These are phyloP conservation scores for Logfia minima DNA, from an alignment of 129 eudicot species.

Conservation along the genomic window DNA sequence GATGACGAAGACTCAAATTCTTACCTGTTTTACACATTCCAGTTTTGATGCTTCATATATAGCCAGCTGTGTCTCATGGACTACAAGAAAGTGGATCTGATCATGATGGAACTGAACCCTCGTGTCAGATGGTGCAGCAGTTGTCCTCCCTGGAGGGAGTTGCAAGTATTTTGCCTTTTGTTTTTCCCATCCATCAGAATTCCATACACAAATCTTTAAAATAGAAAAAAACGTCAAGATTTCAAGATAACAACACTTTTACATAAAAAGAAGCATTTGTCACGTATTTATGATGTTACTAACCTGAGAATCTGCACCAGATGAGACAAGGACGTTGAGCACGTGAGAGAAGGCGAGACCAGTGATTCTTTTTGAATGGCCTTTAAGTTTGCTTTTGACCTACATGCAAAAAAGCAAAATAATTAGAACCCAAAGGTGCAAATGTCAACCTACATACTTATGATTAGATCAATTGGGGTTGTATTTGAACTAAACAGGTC, in stretches of 20 bases:
- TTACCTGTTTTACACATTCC: constrained; percentile 85
- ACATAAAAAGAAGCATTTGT: not conserved
- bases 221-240: not conserved
- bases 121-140: constrained; percentile 67
- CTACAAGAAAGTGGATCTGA: constrained; percentile 83
- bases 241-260: not conserved
- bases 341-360: constrained; percentile 95
- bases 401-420: constrained; percentile 17
- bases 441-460: too few species aligned
- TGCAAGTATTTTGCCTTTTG: constrained; percentile 65
- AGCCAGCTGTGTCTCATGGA: constrained; percentile 90
- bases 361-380: constrained; percentile 84
- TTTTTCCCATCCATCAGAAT: constrained; percentile 91
- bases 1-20: not conserved
- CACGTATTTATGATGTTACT: not conserved
- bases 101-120: constrained; percentile 98
- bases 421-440: not conserved
- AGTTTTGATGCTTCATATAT: constrained; percentile 78
- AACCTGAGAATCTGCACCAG: constrained; percentile 99
- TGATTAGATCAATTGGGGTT: too few species aligned
- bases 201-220: constrained; percentile 84
- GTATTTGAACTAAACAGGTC: too few species aligned
- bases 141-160: constrained; percentile 70
- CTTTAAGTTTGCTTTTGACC: constrained; percentile 99
- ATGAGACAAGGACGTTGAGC: constrained; percentile 80